Base-by-base conservation (phyloP, 2,329 filamentous ascomycete species). In the Parastagonospora nodorum region DNA sequence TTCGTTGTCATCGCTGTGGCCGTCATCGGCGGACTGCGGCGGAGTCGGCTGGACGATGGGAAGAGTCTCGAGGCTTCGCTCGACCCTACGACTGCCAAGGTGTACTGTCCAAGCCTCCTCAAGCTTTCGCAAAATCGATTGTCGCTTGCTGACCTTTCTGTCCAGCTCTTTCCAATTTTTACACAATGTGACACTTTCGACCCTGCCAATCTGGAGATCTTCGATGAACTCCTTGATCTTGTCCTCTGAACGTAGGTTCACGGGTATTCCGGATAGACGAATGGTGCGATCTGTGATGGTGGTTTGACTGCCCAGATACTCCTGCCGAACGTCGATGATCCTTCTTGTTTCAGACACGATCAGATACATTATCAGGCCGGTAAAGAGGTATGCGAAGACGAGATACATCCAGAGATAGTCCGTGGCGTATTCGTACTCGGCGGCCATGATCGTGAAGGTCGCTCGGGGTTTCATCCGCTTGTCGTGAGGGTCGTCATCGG, bases 231-330 rank as follows among this genome's bases (percentile, higher is more conserved):
- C 81, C 69, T 90, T 94, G 60, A 99, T 90, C 63, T 88, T 88
- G 8, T 86, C 83, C 71, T 97, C 93, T 0, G 88, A 88, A 50
- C 90, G 84, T 51, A 97, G 76, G 19, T 93, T 86, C 3, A 74
- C 69, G 0, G 95, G 94, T 16, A 99, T 93, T 0, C 93, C 93
- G 0, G 93, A 94, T 14, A 99, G 77, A 19, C 91, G 87, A 64
- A 99, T 92, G 0, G 94, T 99, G 29, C 92, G 86, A 74, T 99
- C 94, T 1, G 94, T 97, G 44, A 97, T 85, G n/a, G 93, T 97
- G 0, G 89, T 92, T 73, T 97, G 93, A 16, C 88, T 91, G 10
- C 94, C 94, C 8, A 99, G 82, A 68, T 97, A 99, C 51, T 92
- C 86, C 72, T 99, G 94, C 19, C 94, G 82, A 28, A 93, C 84